Percentiles rank a stretch among this genome's conserved stretches.
Evolutionary conservation across 2,329 filamentous ascomycete species (phyloP).

Genomic region (Lizonia empirigonia): DNA sequence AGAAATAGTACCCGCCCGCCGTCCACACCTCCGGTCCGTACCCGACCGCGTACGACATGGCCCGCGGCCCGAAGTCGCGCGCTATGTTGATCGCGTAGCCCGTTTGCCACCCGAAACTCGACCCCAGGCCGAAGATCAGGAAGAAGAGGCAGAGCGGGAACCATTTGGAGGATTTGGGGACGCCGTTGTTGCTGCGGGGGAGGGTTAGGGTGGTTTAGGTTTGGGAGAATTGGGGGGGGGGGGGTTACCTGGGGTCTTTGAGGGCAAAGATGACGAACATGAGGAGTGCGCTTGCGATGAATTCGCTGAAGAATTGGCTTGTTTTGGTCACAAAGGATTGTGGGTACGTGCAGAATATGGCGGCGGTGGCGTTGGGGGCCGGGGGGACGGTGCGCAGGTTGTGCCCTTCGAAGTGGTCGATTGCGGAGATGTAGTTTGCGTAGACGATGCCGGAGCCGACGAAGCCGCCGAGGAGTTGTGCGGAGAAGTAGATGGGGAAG

Average conservation of each 20-base stretch:
- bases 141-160: constrained; percentile 68
- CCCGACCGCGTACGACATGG: constrained; percentile 70
- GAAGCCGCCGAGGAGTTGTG: constrained; percentile 72
- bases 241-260: constrained; percentile 55
- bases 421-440: constrained; percentile 59
- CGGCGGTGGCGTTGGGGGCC: constrained; percentile 64
- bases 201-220: background rate
- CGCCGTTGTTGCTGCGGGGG: background rate
- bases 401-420: constrained; percentile 67
- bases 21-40: constrained; percentile 72
- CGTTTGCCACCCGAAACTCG: constrained; percentile 77
- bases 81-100: constrained; percentile 77
- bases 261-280: constrained; percentile 76
- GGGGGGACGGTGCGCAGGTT: constrained; percentile 67
- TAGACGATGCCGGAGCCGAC: constrained; percentile 56
- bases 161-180: constrained; percentile 37
- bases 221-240: too few species aligned
- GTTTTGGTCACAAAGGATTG: constrained; percentile 68
- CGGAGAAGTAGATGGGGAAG: constrained; percentile 70
- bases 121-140: constrained; percentile 73
- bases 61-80: constrained; percentile 71
- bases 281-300: constrained; percentile 69
- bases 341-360: constrained; percentile 76
- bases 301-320: constrained; percentile 73
- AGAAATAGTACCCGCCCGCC: constrained; percentile 73